Evolutionary conservation across 768 basidiomycete species (phyloP), one percentile per base, ranked within the genome.

Genomic region (Leccinum truebloodii): DNA sequence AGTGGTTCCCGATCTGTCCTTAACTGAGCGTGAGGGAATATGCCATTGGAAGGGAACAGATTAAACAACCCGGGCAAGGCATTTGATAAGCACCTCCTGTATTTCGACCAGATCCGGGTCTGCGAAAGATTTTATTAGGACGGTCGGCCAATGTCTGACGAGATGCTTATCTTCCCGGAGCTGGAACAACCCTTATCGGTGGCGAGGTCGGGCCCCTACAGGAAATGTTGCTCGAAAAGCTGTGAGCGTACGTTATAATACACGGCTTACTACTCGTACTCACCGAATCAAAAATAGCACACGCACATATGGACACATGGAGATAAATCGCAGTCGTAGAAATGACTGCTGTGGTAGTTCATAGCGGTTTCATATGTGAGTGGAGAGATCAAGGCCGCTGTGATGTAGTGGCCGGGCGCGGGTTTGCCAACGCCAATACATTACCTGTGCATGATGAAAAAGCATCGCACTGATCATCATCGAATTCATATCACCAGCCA

Each of bases 101-200:
- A 51, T 41, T 30, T 57, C 14, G 44, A 24, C 34, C 50, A 13
- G 50, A 54, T 54, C 50, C 12, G 18, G 51, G 22, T 58, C 50
- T 46, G 60, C 48, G 57, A 63, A 46, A 37, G 34, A n/a, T 24
- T 32, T 52, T 55, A 37, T n/a, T 14, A 20, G 24, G 9, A 39
- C 10, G 13, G 49, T 28, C 48, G 28, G 14, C 67, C 63, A 64
- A 65, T 68, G 55, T 22, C 26, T 28, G 52, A 3, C 52, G 39
- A 57, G 6, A 46, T 59, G 28, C 64, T 67, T 71, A 71, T 71
- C 71, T 67, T 28, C 3, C 16, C 6, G 53, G 28, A n/a, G 12
- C 26, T 24, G 35, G 35, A 7, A 7, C 41, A 54, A 54, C 10
- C 39, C 41, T 54, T 66, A 51, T 65, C 59, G 34, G 28, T 5